Evolutionary conservation across 78 protist genomes (phyloP), one percentile per base, ranked within the genome.

Genomic region (Creolimax fragrantissima): DNA sequence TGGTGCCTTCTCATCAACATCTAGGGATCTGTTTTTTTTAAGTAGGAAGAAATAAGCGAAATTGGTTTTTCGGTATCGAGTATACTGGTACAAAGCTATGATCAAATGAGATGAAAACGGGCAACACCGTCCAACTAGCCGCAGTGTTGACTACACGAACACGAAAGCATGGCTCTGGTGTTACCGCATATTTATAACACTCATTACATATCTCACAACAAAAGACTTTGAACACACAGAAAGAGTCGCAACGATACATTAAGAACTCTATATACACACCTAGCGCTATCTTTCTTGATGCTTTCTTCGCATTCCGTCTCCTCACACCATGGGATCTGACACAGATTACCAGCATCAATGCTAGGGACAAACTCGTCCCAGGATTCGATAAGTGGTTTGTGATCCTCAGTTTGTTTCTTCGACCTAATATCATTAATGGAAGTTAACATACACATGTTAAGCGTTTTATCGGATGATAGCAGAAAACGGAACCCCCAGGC

Each of bases 321-420:
- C 5, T 91, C 93, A 92, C 99, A 98, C 95, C 95, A 98, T 45
- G 99, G 98, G 4, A 89, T 96, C 2, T 95, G 89, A 32, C 36
- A 81, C 35, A 95, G 37, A 89, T 91, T 43, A 43, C 45, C 42
- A 37, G 6, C 85, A 93, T 95, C 93, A 81, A 97, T 90, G 24
- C 93, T 81, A 88, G 97, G 93, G n/a, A 96, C 89, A 42, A 97
- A 95, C 17, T 96, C 95, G 5, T n/a, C 66, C 98, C 98, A 97
- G 42, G 67, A 42, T 17, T 37, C 74, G 84, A 81, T 42, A 3
- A 7, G 7, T 43, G 36, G 4, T 4, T 90, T 24, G 89, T 90
- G 92, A 2, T 84, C 94, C 41, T 96, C 95, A 43, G 97, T 92
- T 83, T 89, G 92, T 7, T 81, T 66, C 83, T 41, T 89, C 42